Evolutionary conservation across 2,329 filamentous ascomycete genomes (phyloP), one percentile per base, ranked within the genome.

Genomic region (Phyllosticta paracitricarpa): DNA sequence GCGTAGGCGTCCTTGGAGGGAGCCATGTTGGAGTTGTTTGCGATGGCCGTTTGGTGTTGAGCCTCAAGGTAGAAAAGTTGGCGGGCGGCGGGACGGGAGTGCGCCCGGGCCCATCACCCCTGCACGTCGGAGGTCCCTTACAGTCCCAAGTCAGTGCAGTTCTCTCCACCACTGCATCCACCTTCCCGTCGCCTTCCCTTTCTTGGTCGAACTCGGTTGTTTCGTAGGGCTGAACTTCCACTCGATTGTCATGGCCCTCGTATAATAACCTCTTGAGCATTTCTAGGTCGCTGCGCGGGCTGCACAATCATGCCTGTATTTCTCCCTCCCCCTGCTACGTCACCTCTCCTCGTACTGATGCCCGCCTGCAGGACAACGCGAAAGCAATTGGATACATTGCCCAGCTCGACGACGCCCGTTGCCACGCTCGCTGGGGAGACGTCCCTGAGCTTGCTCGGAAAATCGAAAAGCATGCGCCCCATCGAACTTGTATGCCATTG

Each of bases 401-500:
- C 72, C 84, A 86, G 75, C 84, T 99, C 70, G 90, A 97, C 73
- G 83, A 87, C 67, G 91, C 91, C 66, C 88, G 94, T 70, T 96
- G 91, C 75, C 86, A 93, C 69, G 91, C 89, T 58, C 87, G 86
- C 73, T 99, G 94, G 94, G 81, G 85, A 66, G 85, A 89, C 30
- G 83, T 97, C 30, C 89, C 90, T 26, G 93, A 97, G 77, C 82
- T 96, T 65, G 87, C 94, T 69, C 86, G 93, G 73, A 99, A 99
- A 77, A 83, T 97, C 70, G 89, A 88, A 70, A 97, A 99, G 76
- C 93, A 99, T 82, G 89, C 91, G 68, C 88, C 91, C 51, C 84
- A 89, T 64, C 84, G 89, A 74, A 84, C 84, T 76, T 96, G 93
- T 97, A 87, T 68, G 84, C 72, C 64, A 54, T 60, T 59, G 59